A percentile compares a stretch with the other conserved stretches of the same genome.
Evolutionary conservation across 495 filamentous ascomycete genomes (phyloP).

Genomic region (Amorphotheca resinae): DNA sequence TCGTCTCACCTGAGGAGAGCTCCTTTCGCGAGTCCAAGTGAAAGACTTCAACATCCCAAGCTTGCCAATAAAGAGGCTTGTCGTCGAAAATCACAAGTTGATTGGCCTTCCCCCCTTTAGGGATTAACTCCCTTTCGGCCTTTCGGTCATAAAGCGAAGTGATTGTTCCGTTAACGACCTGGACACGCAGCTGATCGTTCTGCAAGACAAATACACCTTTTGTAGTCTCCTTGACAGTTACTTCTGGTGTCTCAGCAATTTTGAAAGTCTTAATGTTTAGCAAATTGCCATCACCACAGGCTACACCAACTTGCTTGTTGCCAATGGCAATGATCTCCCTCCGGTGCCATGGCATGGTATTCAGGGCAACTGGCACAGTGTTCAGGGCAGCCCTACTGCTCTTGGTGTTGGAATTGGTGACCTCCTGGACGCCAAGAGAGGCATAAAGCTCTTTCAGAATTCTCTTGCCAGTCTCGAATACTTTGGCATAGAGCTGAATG

Average conservation of each 20-base stretch:
- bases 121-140: conserved; percentile 61
- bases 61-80: conserved; percentile 97
- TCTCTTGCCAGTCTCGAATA: conserved; percentile 65
- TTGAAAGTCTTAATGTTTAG: conserved; percentile 38
- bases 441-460: conserved; percentile 53
- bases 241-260: conserved; percentile 31
- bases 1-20: conserved; percentile 49
- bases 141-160: conserved; percentile 67
- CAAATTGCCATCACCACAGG: conserved; percentile 34
- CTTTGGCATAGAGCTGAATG: conserved; percentile 52
- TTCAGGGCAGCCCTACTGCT: conserved; percentile 6
- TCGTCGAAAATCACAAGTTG: conserved; percentile 95
- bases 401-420: conserved; percentile 41
- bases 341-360: conserved; percentile 76
- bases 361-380: conserved; percentile 53
- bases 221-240: conserved; percentile 50
- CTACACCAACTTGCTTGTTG: conserved; percentile 29
- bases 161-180: conserved; percentile 62
- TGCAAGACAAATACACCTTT: conserved; percentile 64
- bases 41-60: conserved; percentile 97
- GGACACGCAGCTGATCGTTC: conserved; percentile 60
- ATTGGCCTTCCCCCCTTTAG: conserved; percentile 69
- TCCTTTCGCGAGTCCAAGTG: conserved; percentile 80
- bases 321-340: conserved; percentile 57
- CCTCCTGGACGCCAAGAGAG: conserved; percentile 25